phyloP scores from a whole-genome alignment of 345 rosid genomes.

The Geranium brycei region DNA sequence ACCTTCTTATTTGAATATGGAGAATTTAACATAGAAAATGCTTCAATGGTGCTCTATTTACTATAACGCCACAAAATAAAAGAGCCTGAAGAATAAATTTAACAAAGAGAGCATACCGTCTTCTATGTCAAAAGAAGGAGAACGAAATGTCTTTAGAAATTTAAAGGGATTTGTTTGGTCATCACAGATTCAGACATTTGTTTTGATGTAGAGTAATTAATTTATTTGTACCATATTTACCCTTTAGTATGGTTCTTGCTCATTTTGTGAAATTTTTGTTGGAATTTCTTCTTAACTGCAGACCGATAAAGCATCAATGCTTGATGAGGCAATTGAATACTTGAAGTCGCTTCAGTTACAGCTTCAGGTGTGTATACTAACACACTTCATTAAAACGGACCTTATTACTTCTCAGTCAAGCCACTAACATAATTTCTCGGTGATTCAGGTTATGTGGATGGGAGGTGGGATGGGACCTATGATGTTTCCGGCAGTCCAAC shows the following conservation, averaged over 20 bases:
- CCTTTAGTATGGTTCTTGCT: not conserved
- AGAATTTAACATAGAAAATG: too few species aligned
- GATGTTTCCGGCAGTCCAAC: slow-evolving; percentile 76
- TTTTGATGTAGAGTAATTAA: too few species aligned
- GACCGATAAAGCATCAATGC: slow-evolving; percentile 92
- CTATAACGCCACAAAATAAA: too few species aligned
- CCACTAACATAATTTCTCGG: not conserved
- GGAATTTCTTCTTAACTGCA: slow-evolving; percentile 12
- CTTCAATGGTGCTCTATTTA: too few species aligned
- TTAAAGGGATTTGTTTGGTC: too few species aligned
- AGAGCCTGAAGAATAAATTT: too few species aligned
- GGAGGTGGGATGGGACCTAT: slow-evolving; percentile 76
- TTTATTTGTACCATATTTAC: too few species aligned
- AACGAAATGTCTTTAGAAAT: too few species aligned
- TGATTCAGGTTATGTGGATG: slow-evolving; percentile 71
- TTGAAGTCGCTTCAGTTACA: slow-evolving; percentile 88
- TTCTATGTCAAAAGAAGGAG: too few species aligned
- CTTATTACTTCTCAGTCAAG: not conserved
- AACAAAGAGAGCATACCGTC: too few species aligned
- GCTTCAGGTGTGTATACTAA: slow-evolving; percentile 41
- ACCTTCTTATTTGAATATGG: too few species aligned
- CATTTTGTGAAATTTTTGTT: not conserved
- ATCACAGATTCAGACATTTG: too few species aligned
- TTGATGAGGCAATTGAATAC: slow-evolving; percentile 88
- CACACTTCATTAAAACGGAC: not conserved